Base-by-base conservation (phyloP, 352 stramenopile genomes). In the Phytophthora citrophthora region DNA sequence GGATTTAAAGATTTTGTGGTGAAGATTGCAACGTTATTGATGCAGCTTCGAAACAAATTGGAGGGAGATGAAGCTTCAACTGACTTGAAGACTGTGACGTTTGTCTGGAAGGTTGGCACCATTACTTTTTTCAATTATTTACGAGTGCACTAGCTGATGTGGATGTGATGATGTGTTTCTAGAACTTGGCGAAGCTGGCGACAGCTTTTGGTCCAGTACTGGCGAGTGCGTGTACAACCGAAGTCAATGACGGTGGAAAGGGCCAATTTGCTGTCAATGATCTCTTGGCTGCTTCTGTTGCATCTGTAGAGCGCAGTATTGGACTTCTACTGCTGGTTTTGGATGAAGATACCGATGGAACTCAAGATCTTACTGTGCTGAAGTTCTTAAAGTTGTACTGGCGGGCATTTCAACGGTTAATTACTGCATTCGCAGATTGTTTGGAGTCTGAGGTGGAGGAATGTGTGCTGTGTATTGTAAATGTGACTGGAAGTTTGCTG, bases 371-470 rank as follows among this genome's bases (percentile, higher is more conserved):
- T 23, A 26, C 40, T n/a, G 50, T 43, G 2, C 38, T 91, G 6
- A 79, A 79, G 62, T 71, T 84, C 48, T 49, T 89, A 10, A 76
- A 81, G 16, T 56, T 91, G 12, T 87, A 82, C 34, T 78, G 81
- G 70, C 71, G 79, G 13, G 82, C 77, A 15, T 87, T 91, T 52
- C 77, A 89, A 50, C 79, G 82, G 15, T 74, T 89, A 34, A 72
- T 86, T 16, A 38, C 72, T 5, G 44, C 58, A 20, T 80, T 75
- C 34, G 32, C 61, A 4, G 45, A 48, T n/a, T 52, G 16, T 13
- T 44, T 82, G 26, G 68, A 70, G 24, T 68, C 49, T 5, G 52
- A 83, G 48, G 38, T 86, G n/a, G 74, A 86, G 26, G 73, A 72
- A 40, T 73, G 72, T 18, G 59, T 86, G 3, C 34, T 83, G 48